phyloP scores from a whole-genome alignment of 2,329 filamentous ascomycete species.

The Cryphonectria parasitica region DNA sequence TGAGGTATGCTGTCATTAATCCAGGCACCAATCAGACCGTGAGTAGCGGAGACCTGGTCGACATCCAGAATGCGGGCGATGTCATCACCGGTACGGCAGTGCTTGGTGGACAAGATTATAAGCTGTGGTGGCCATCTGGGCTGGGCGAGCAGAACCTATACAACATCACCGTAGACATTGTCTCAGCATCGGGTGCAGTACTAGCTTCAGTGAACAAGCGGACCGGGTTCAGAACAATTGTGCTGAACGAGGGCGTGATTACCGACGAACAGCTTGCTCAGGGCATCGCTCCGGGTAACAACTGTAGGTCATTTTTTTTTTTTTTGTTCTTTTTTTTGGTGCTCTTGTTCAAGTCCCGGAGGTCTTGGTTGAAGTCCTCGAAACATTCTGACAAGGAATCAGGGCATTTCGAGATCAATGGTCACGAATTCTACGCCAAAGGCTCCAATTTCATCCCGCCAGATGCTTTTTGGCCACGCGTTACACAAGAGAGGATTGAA shows the following conservation, averaged over 20 bases:
- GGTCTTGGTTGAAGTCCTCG: neutral
- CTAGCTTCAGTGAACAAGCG: conserved; percentile 55
- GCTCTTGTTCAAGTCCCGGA: no score
- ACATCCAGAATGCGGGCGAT: conserved; percentile 45
- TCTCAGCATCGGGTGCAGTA: conserved; percentile 40
- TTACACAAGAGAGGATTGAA: conserved; percentile 55
- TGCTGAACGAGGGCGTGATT: conserved; percentile 59
- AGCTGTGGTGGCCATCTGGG: conserved; percentile 65
- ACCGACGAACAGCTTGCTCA: conserved; percentile 55
- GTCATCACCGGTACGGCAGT: conserved; percentile 53
- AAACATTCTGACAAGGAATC: conserved; percentile 39
- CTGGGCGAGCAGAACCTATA: conserved; percentile 63
- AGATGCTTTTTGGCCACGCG: conserved; percentile 65
- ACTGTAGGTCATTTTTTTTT: conserved; percentile 9
- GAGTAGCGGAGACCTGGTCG: conserved; percentile 42
- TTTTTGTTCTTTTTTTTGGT: no score
- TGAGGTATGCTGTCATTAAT: conserved; percentile 54
- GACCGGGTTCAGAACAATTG: conserved; percentile 65
- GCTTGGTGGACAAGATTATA: conserved; percentile 48
- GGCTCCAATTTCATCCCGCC: conserved; percentile 67
- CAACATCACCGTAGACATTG: conserved; percentile 54
- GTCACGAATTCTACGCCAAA: conserved; percentile 66
- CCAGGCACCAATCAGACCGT: conserved; percentile 43
- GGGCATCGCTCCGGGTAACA: conserved; percentile 49
- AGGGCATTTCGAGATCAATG: conserved; percentile 70